Conservation (phyloP, 2,329 filamentous ascomycete species). For the Diplodia scrobiculata region DNA sequence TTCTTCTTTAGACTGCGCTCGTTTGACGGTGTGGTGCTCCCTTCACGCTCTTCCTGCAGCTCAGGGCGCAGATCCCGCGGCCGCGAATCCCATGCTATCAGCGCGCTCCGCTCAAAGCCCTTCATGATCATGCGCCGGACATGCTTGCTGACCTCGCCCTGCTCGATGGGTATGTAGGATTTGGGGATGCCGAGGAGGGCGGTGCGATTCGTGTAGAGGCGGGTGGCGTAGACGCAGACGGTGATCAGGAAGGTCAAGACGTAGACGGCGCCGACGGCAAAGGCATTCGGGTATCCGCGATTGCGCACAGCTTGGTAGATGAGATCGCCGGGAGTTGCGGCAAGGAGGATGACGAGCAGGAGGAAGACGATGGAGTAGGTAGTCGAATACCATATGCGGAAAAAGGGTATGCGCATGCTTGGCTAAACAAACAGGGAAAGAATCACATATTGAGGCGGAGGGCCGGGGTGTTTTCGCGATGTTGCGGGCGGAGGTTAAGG, state of each 20-base stretch:
- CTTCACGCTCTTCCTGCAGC: slow-evolving; percentile 34
- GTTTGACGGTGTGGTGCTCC: slow-evolving; percentile 34
- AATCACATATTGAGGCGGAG: slow-evolving; percentile 25
- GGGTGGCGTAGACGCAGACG: slow-evolving; percentile 73
- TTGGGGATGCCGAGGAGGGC: slow-evolving; percentile 83
- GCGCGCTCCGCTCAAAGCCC: slow-evolving; percentile 73
- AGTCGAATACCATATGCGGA: slow-evolving; percentile 77
- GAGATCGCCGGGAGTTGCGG: slow-evolving; percentile 75
- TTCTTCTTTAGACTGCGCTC: slow-evolving; percentile 42
- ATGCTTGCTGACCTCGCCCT: slow-evolving; percentile 73
- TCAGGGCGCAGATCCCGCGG: slow-evolving; percentile 63
- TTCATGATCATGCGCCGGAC: slow-evolving; percentile 76
- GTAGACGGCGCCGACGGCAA: slow-evolving; percentile 77
- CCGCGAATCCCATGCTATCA: slow-evolving; percentile 75
- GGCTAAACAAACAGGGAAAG: slow-evolving; percentile 1
- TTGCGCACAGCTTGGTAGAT: slow-evolving; percentile 74
- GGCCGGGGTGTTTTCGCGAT: slow-evolving; percentile 2
- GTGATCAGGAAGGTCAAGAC: slow-evolving; percentile 70
- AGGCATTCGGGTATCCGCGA: slow-evolving; percentile 73
- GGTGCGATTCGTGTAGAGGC: slow-evolving; percentile 84
- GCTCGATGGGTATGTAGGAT: slow-evolving; percentile 80
- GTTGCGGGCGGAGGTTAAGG: slow-evolving; percentile 7
- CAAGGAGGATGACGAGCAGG: slow-evolving; percentile 70
- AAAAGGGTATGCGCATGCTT: slow-evolving; percentile 59
- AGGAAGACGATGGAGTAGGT: slow-evolving; percentile 76